Evolutionary conservation across 2,329 filamentous ascomycete genomes (phyloP), one percentile per base, ranked within the genome.

Genomic region (Fusarium coffeatum): DNA sequence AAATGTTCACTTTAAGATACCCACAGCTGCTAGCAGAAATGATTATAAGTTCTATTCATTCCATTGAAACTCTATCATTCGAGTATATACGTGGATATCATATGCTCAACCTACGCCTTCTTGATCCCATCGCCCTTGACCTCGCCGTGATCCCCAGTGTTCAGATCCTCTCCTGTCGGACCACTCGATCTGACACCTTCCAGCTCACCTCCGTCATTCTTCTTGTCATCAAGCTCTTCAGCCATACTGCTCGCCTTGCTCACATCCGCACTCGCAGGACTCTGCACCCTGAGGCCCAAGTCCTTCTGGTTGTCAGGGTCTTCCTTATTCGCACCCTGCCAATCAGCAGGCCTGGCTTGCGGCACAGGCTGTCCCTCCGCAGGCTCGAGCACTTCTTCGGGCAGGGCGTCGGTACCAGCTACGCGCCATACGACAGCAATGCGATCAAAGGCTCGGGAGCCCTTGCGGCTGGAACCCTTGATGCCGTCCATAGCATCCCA

Each of bases 401-500:
- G 68, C 3, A 66, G 64, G 1, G 64, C 71, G 1, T 74, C 76
- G 1, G 77, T 72, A 6, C 74, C 77, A 0, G 79, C 79, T 2
- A 81, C 80, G 42, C 89, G 89, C 96, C 96, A 99, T 0, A 97
- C 90, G 0, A 98, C 92, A 13, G 93, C 90, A 25, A 98, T 83
- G 42, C 88, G 88, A 76, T 99, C 95, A 11, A 97, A 89, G 0
- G 93, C 93, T 45, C 90, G 86, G 1, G 91, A 91, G 0, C 96
- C 96, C 78, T 97, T 97, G 32, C 90, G 87, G 23, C 86, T 89
- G 7, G 92, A 94, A 1, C 96, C 96, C 78, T 98, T 98, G 79
- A 99, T 94, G 5, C 96, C 96, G 73, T 99, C 96, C 89, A 99
- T 92, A 56, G 84, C 83, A 41, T 88, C 86, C 87, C 87, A 89